Conservation (phyloP, 805 yeast species). For the Peterozyma xylosa region DNA sequence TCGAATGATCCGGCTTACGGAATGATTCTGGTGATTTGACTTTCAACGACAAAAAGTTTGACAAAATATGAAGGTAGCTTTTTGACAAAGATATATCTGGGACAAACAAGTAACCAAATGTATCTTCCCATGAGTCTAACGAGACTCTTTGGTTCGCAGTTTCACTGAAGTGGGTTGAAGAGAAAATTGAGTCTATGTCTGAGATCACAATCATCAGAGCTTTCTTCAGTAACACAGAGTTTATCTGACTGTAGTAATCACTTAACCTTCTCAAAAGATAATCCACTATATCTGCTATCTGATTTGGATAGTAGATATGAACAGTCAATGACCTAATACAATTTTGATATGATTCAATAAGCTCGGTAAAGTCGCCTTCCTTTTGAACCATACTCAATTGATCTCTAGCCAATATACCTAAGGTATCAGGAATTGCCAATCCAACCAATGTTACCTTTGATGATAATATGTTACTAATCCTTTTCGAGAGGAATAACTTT, state of each 20-base stretch:
- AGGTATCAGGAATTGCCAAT: conserved; percentile 64
- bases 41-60: conserved; percentile 1
- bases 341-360: conserved; percentile 38
- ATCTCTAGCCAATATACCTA: conserved; percentile 34
- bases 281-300: conserved; percentile 71
- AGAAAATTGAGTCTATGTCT: conserved; percentile 6
- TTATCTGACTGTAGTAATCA: conserved; percentile 11
- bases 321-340: conserved; percentile 66
- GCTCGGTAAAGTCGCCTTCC: conserved; percentile 16
- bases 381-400: conserved; percentile 41
- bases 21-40: conserved; percentile 5
- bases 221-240: conserved; percentile 8
- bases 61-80: conserved; percentile 7
- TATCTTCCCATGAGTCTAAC: conserved; percentile 10
- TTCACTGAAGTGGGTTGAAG: not conserved
- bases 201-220: not conserved
- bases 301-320: conserved; percentile 82
- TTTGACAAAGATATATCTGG: not conserved
- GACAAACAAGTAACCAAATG: conserved; percentile 2
- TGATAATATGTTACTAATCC: conserved; percentile 45
- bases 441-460: conserved; percentile 84
- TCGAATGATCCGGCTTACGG: conserved; percentile 30
- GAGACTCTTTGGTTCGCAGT: conserved; percentile 7
- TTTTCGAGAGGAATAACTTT: conserved; percentile 9
- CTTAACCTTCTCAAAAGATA: conserved; percentile 48